Base-by-base conservation (phyloP, 768 basidiomycete genomes). In the Sporobolomyces phaffii region DNA sequence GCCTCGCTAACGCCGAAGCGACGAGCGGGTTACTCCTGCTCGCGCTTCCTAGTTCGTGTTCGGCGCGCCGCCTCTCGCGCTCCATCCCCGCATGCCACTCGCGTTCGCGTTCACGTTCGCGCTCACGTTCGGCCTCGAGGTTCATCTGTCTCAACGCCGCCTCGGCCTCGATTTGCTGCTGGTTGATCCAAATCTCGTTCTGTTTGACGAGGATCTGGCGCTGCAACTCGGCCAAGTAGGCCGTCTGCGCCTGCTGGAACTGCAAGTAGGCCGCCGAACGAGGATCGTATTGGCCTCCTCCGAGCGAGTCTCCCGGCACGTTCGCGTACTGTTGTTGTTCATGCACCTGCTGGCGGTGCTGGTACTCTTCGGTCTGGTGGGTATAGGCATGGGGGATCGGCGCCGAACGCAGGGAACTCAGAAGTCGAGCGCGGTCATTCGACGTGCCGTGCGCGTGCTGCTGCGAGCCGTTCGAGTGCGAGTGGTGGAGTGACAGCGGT, bases 1-100 rank as follows among this genome's bases (percentile, higher is more conserved):
- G 33, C 33, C 66, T 61, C 13, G 66, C 66, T 9, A 68, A 54
- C 2, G 66, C 66, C 1, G 66, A 68, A 13, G 66, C 66, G 15
- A 68, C 54, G 26, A 68, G 49, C 40, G 66, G 66, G 44, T 68
- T 62, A n/a, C n/a, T n/a, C n/a, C 6, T 60, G 31, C 49, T 40
- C 45, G 62, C 64, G 43, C 53, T 34, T 9, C 20, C n/a, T 45
- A 57, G 31, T 36, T 56, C 51, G 28, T 22, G n/a, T n/a, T n/a
- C n/a, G n/a, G n/a, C n/a, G n/a, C n/a, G n/a, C n/a, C n/a, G n/a
- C 48, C 59, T 59, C 41, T n/a, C 31, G 13, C 59, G 47, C 29
- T 45, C 44, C 28, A 8, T 59, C 58, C 33, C 58, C 24, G 22
- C 17, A 6, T 28, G 7, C 22, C 57, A 29, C 17, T 44, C 40